Percentiles rank a stretch among this genome's conserved stretches.
Evolutionary conservation across 768 basidiomycete genomes (phyloP).

Genomic region (Lactarius vividus): DNA sequence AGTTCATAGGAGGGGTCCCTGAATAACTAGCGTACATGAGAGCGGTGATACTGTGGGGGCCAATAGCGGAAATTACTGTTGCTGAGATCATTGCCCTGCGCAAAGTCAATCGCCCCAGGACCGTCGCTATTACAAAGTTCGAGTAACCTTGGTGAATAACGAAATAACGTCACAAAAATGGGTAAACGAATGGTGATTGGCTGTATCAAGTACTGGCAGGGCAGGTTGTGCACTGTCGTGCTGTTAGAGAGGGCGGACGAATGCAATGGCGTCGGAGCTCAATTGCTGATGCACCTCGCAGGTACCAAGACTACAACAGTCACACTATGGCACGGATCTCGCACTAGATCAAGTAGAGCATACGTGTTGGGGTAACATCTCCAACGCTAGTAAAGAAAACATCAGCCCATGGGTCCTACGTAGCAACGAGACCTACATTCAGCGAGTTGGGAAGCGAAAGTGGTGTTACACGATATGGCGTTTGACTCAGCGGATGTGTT

Average conservation of each 20-base stretch:
- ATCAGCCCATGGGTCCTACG: constrained; percentile 18
- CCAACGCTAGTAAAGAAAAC: constrained; percentile 61
- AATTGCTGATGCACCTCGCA: constrained; percentile 45
- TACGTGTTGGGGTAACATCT: constrained; percentile 76
- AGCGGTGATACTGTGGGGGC: constrained; percentile 4
- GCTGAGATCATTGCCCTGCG: constrained; percentile 62
- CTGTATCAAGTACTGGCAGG: constrained; percentile 71
- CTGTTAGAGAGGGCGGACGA: constrained; percentile 66
- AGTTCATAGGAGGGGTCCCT: constrained; percentile 82
- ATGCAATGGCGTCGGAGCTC: constrained; percentile 51
- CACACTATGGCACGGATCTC: too few relatives aligned
- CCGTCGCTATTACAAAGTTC: constrained; percentile 54
- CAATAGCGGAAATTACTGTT: constrained; percentile 41
- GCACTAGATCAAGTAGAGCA: constrained; percentile 31
- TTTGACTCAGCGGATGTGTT: constrained; percentile 30
- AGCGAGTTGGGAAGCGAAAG: constrained; percentile 72
- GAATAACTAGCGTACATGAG: constrained; percentile 23
- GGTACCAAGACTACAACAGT: constrained; percentile 51
- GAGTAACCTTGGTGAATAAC: constrained; percentile 50
- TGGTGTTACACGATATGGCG: constrained; percentile 38
- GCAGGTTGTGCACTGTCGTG: constrained; percentile 61
- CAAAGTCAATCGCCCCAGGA: constrained; percentile 74
- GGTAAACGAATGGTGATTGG: constrained; percentile 3
- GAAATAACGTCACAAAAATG: constrained; percentile 12
- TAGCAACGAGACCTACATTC: constrained; percentile 50